Conservation (phyloP, 257 asterid species). For the Anisodus tanguticus region DNA sequence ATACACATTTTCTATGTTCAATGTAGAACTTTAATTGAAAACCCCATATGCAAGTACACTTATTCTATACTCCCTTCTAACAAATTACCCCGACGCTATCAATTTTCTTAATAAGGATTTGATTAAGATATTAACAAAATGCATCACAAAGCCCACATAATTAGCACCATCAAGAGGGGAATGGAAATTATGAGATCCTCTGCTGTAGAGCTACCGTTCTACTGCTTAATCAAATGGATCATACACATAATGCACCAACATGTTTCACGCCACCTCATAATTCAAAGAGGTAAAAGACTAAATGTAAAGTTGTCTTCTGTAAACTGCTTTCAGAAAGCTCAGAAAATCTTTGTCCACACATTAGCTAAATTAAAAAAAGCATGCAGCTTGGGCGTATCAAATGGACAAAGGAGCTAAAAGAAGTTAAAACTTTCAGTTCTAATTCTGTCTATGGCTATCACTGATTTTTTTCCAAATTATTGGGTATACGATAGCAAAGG, state of each 20-base stretch:
- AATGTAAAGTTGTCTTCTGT: neutral
- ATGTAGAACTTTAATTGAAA: neutral
- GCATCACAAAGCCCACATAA: neutral
- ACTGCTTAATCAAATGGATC: constrained; percentile 7
- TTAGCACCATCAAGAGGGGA: neutral
- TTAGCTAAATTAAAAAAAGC: neutral
- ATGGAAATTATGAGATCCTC: neutral
- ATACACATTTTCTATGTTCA: neutral
- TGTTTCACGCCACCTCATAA: neutral
- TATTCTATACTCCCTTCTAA: constrained; percentile 10
- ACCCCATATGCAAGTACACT: constrained; percentile 15
- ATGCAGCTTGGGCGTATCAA: constrained; percentile 5
- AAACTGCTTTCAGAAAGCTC: constrained; percentile 10
- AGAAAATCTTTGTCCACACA: constrained; percentile 8
- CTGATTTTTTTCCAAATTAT: no score
- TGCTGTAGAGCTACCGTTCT: neutral
- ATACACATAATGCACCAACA: neutral
- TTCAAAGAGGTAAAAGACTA: neutral
- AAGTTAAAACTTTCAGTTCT: neutral
- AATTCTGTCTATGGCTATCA: no score
- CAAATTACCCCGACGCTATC: neutral
- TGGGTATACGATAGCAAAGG: no score
- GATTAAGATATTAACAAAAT: neutral
- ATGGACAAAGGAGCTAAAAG: neutral
- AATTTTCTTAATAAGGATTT: neutral